These are phyloP conservation scores for Phytophthora europaea DNA, from an alignment of 352 stramenopile genomes.

Conservation along the genomic window DNA sequence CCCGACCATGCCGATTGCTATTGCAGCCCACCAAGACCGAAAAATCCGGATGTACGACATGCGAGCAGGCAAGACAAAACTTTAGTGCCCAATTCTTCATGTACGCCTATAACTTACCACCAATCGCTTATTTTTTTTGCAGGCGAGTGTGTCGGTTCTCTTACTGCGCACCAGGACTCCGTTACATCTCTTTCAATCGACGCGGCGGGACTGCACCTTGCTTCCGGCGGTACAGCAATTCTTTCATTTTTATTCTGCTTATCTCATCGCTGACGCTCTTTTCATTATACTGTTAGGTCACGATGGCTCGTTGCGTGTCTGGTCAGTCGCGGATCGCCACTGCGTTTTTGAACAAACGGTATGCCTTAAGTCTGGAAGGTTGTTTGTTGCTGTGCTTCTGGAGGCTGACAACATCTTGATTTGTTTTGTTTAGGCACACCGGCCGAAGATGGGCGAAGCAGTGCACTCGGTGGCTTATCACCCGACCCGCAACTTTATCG, in stretches of 20 bases:
- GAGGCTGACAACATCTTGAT: neutral
- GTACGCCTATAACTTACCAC: neutral
- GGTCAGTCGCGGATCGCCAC: slow-evolving; percentile 83
- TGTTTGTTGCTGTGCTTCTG: neutral
- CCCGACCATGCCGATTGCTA: slow-evolving; percentile 85
- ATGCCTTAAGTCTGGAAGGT: slow-evolving; percentile 3
- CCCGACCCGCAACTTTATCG: slow-evolving; percentile 84
- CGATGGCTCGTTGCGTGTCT: slow-evolving; percentile 87
- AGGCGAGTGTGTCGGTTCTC: slow-evolving; percentile 80
- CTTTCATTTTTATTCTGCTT: neutral
- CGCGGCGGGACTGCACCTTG: slow-evolving; percentile 76
- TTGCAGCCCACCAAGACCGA: slow-evolving; percentile 84
- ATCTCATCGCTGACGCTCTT: slow-evolving; percentile 8
- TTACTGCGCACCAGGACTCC: slow-evolving; percentile 86
- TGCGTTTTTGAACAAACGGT: slow-evolving; percentile 91
- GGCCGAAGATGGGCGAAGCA: slow-evolving; percentile 85
- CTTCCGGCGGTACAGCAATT: slow-evolving; percentile 63
- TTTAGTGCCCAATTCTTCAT: neutral
- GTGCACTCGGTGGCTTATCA: slow-evolving; percentile 83
- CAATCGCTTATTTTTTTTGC: slow-evolving; percentile 11
- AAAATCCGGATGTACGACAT: slow-evolving; percentile 92
- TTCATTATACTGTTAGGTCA: slow-evolving; percentile 53
- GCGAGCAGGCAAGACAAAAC: slow-evolving; percentile 48
- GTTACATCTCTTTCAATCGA: slow-evolving; percentile 87
- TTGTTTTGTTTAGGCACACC: slow-evolving; percentile 65